Evolutionary conservation across 2,329 filamentous ascomycete genomes (phyloP).

Genomic region (Clarireedia sp.): DNA sequence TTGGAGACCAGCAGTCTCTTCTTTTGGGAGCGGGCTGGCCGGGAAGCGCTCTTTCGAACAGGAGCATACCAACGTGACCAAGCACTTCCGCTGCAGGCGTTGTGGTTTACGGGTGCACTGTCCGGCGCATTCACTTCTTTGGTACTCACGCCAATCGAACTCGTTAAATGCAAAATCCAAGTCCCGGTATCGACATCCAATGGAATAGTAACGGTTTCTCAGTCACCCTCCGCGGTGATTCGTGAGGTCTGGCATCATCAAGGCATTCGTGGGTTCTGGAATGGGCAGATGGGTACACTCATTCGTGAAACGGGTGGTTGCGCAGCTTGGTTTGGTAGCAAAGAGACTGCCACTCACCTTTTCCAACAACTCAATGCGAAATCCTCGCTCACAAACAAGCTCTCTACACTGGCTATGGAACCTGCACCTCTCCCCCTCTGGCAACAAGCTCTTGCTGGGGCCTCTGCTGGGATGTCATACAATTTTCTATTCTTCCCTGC

Average conservation of each 20-base stretch:
- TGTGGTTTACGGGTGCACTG: constrained; percentile 75
- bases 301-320: constrained; percentile 90
- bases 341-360: constrained; percentile 62
- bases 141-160: constrained; percentile 87
- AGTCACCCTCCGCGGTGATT: constrained; percentile 64
- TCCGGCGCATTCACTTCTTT: constrained; percentile 85
- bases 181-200: constrained; percentile 45
- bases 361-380: constrained; percentile 37
- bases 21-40: constrained; percentile 75
- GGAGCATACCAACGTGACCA: constrained; percentile 43
- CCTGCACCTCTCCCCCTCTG: constrained; percentile 61
- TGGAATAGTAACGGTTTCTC: constrained; percentile 37
- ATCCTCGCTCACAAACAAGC: constrained; percentile 16
- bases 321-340: constrained; percentile 90
- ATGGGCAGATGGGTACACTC: constrained; percentile 85
- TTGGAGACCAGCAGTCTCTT: constrained; percentile 90
- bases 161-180: constrained; percentile 98
- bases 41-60: constrained; percentile 52
- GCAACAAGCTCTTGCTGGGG: constrained; percentile 83
- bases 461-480: constrained; percentile 83
- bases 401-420: constrained; percentile 13
- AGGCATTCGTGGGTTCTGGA: constrained; percentile 84
- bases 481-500: constrained; percentile 97
- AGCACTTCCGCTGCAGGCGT: constrained; percentile 63
- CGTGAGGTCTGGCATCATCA: constrained; percentile 73